Conservation (phyloP, 495 filamentous ascomycete species). For the Durotheca rogersii region DNA sequence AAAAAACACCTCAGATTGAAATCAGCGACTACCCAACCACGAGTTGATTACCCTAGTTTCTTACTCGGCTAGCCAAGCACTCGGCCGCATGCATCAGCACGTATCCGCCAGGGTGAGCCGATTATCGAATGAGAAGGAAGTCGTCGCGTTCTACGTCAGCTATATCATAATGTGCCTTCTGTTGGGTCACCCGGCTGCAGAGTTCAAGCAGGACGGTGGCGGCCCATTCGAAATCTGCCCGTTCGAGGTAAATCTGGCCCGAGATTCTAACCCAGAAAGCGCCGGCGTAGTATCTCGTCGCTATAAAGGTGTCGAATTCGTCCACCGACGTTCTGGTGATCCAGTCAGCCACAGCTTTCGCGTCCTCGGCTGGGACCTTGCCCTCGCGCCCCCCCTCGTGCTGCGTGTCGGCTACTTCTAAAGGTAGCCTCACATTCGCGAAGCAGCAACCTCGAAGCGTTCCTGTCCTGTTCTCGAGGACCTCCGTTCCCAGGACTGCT, state of each 20-base stretch:
- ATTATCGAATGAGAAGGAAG: too few species aligned
- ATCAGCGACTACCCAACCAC: too few species aligned
- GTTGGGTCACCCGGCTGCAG: slow-evolving; percentile 60
- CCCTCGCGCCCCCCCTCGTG: slow-evolving; percentile 22
- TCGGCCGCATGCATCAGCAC: too few species aligned
- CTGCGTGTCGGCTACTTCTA: slow-evolving; percentile 40
- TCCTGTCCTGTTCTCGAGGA: slow-evolving; percentile 55
- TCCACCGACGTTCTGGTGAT: slow-evolving; percentile 54
- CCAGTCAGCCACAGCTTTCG: slow-evolving; percentile 50
- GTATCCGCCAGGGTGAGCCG: too few species aligned
- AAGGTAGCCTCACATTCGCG: slow-evolving; percentile 67
- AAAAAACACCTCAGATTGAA: too few species aligned
- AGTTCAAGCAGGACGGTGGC: slow-evolving; percentile 61
- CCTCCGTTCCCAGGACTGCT: slow-evolving; percentile 62
- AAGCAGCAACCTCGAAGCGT: slow-evolving; percentile 47
- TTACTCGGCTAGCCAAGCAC: too few species aligned
- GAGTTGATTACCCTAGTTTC: too few species aligned
- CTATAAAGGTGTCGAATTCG: slow-evolving; percentile 70
- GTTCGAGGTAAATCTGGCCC: slow-evolving; percentile 77
- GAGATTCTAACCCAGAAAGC: slow-evolving; percentile 71
- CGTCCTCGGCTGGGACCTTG: slow-evolving; percentile 26
- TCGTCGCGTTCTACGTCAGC: slow-evolving; percentile 3
- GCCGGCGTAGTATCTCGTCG: slow-evolving; percentile 60
- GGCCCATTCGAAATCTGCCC: slow-evolving; percentile 74
- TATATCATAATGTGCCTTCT: too few species aligned